phyloP scores from a whole-genome alignment of 768 basidiomycete genomes.

The Lyophyllum shimeji region DNA sequence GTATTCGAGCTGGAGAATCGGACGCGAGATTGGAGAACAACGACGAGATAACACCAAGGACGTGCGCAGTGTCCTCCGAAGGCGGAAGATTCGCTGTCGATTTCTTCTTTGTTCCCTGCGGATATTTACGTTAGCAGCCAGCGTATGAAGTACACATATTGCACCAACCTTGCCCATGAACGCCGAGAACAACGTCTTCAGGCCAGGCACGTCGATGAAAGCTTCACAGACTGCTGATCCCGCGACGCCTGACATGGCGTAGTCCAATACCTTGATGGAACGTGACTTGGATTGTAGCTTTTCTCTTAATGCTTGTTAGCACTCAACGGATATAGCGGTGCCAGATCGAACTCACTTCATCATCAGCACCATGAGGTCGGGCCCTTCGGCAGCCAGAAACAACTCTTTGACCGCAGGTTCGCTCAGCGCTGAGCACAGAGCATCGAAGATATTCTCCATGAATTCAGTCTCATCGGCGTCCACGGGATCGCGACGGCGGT shows the following conservation, averaged over 20 bases:
- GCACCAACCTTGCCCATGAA: slow-evolving; percentile 89
- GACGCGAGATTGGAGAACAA: slow-evolving; percentile 85
- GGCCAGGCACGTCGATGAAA: slow-evolving; percentile 84
- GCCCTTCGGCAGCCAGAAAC: slow-evolving; percentile 90
- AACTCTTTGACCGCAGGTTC: slow-evolving; percentile 77
- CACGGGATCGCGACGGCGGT: slow-evolving; percentile 77
- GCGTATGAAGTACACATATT: background rate
- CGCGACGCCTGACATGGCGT: slow-evolving; percentile 80
- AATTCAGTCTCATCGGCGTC: slow-evolving; percentile 93
- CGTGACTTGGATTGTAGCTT: slow-evolving; percentile 79
- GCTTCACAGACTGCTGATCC: slow-evolving; percentile 72
- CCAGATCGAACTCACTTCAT: slow-evolving; percentile 70
- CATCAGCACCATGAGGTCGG: slow-evolving; percentile 97
- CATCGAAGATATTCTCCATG: slow-evolving; percentile 96
- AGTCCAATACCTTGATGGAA: slow-evolving; percentile 88
- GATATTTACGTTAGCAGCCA: background rate
- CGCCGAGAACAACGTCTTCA: slow-evolving; percentile 87
- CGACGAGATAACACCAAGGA: slow-evolving; percentile 85
- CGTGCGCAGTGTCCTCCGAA: slow-evolving; percentile 84
- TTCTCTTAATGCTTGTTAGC: slow-evolving; percentile 48
- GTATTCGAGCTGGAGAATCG: slow-evolving; percentile 75
- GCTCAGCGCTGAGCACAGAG: slow-evolving; percentile 80
- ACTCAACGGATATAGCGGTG: slow-evolving; percentile 7
- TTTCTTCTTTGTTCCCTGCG: slow-evolving; percentile 62
- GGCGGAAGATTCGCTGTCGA: slow-evolving; percentile 42